These are phyloP conservation scores for Paraglomus occultum DNA, from an alignment of 192 early-diverging fungal species.

Conservation along the genomic window DNA sequence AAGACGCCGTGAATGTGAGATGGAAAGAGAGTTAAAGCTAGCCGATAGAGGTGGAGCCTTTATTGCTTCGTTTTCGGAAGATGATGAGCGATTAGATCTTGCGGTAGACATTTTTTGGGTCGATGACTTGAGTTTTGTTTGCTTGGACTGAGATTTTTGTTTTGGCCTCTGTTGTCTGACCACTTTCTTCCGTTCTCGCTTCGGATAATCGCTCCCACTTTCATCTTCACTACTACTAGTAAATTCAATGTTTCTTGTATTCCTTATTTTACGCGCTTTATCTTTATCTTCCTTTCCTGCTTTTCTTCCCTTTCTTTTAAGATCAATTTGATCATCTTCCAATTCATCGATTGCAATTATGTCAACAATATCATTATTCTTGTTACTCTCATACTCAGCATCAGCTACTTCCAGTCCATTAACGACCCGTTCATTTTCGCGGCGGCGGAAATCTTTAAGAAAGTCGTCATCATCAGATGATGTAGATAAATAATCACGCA, in stretches of 20 bases:
- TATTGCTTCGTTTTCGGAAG: too few species aligned
- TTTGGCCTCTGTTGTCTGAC: too few species aligned
- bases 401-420: constrained; percentile 35
- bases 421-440: constrained; percentile 37
- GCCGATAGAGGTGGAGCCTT: too few species aligned
- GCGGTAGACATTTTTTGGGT: too few species aligned
- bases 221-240: constrained; percentile 22
- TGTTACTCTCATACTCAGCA: constrained; percentile 35
- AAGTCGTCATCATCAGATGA: constrained; percentile 45
- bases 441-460: constrained; percentile 44
- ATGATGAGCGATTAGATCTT: too few species aligned
- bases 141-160: too few species aligned
- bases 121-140: too few species aligned
- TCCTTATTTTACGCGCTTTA: background rate
- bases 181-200: too few species aligned
- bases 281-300: constrained; percentile 20
- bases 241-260: constrained; percentile 24
- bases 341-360: constrained; percentile 13
- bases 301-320: constrained; percentile 20
- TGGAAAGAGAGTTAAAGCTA: too few species aligned
- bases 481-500: constrained; percentile 51
- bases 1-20: too few species aligned
- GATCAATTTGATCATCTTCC: constrained; percentile 29
- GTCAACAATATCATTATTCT: constrained; percentile 33
- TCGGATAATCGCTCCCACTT: too few species aligned